Evolutionary conservation across 164 flowering plant genomes (phyloP), one percentile per base, ranked within the genome.

Genomic region (Malania oleifera): DNA sequence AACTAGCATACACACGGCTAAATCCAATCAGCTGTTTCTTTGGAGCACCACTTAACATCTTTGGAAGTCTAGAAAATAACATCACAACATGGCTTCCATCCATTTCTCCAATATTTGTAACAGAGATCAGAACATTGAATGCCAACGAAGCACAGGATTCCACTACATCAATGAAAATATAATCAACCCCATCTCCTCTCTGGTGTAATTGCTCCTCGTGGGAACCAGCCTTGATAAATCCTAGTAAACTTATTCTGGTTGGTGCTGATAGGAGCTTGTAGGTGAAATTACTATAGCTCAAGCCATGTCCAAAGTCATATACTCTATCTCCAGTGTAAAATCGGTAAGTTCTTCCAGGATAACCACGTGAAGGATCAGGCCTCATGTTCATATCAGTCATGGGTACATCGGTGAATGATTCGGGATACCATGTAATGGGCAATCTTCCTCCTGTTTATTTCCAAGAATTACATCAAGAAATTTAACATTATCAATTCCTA

Each of bases 381-480:
- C 98, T 66, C 98, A 93, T 89, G 71, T 67, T 72, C 98, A 93
- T 93, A 61, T 89, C 81, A 45, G 65, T 82, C 99, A 93, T 93
- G 6, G 95, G 85, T 12, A 88, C 77, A 19, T 54, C 65, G 48
- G 89, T 83, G 72, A 79, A 90, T 51, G 96, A 77, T 57, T 93
- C 92, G 0, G 92, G 96, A 73, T 93, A 87, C 99, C 99, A 93
- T 28, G 99, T 90, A 73, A 93, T 58, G 2, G 97, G 89, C 26
- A 93, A 72, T 66, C 85, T 78, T 69, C 99, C 99, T 67, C 95
- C 96, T 92, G 80, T 54, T 53, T 13, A 46, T 46, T 6, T 51
- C 9, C 39, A 41, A 23, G n/a, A 28, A 52, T 19, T 19, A 57
- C 17, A 37, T 59, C 24, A 44, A 45, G n/a, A n/a, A 40, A 1